Conservation (phyloP, 2,329 filamentous ascomycete genomes). For the Phaeosphaeriaceae sp. region DNA sequence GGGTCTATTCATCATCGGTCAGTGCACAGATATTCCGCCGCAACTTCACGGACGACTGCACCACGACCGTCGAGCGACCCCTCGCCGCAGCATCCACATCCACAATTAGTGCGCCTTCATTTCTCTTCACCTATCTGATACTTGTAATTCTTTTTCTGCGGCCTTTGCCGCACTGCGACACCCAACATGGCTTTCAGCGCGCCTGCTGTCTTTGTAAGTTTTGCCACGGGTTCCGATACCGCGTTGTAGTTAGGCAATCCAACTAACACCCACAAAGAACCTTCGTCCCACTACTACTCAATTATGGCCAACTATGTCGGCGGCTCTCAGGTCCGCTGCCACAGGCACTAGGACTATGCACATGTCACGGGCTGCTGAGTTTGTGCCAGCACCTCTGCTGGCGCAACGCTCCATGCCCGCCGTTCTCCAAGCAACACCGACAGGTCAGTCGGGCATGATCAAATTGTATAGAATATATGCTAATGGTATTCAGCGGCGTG, state of each 20-base stretch:
- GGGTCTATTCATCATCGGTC: conserved; percentile 22
- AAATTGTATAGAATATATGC: not conserved
- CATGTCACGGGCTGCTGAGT: conserved; percentile 12
- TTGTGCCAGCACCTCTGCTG: conserved; percentile 11
- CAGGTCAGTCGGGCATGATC: conserved; percentile 25
- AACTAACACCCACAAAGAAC: conserved; percentile 48
- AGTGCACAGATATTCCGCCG: conserved; percentile 27
- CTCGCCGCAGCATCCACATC: conserved; percentile 26
- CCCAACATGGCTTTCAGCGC: conserved; percentile 60
- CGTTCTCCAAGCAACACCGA: conserved; percentile 19
- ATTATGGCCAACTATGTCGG: conserved; percentile 50
- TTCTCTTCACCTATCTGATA: conserved; percentile 27
- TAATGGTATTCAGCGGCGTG: conserved; percentile 32
- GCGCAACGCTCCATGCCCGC: conserved; percentile 14
- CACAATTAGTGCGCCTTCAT: conserved; percentile 22
- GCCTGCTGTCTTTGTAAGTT: conserved; percentile 56
- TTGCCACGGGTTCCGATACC: conserved; percentile 35
- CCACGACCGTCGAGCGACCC: conserved; percentile 22
- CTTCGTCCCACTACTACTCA: conserved; percentile 48
- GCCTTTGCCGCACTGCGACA: conserved; percentile 37
- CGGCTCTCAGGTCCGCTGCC: conserved; percentile 37
- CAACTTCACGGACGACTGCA: conserved; percentile 25
- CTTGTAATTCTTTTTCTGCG: conserved; percentile 24
- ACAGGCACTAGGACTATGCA: conserved; percentile 29
- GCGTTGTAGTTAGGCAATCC: conserved; percentile 23